Evolutionary conservation across 208 protist species (phyloP), one percentile per base, ranked within the genome.

Genomic region (Leishmania gerbilli): DNA sequence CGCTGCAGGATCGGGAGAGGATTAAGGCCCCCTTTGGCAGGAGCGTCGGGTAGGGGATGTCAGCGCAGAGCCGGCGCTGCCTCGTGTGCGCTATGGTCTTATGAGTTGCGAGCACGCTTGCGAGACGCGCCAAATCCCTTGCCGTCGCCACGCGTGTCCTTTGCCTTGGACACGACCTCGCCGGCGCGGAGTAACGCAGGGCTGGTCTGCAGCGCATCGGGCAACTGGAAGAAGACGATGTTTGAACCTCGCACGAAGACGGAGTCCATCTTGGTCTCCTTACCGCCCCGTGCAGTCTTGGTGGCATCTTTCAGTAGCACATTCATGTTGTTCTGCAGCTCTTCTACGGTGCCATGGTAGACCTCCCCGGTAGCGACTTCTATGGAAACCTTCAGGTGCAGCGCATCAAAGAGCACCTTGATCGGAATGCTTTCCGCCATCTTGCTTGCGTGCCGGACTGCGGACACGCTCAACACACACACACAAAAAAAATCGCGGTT

Each of bases 241-340:
- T 93, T 96, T 2, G 95, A 95, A 21, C 97, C 96, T 62, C 97
- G 89, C 31, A 99, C 74, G 79, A 98, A 96, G 37, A 96, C 95
- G 45, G 89, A 92, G 67, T 93, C 80, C 80, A 98, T 83, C 21
- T 91, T 82, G 1, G 87, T 86, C 64, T 83, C 81, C 21, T 90
- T 84, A 7, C 96, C 97, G 27, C 90, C 84, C 64, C 90, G 92
- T 56, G 71, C 90, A 17, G 89, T 96, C 79, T 96, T 93, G 31
- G 86, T 95, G 27, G 96, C 95, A 34, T 93, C 77, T 68, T 80
- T 91, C 11, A 99, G 88, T 53, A 98, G 78, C 11, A 97, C 86
- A 83, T 98, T 98, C 95, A 99, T 98, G 76, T 92, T 98, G 56
- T 98, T 92, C 91, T 98, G 91, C 47, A 95, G 79, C 56, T 98